Evolutionary conservation across 805 yeast species (phyloP).

Genomic region (Saturnispora dispora): DNA sequence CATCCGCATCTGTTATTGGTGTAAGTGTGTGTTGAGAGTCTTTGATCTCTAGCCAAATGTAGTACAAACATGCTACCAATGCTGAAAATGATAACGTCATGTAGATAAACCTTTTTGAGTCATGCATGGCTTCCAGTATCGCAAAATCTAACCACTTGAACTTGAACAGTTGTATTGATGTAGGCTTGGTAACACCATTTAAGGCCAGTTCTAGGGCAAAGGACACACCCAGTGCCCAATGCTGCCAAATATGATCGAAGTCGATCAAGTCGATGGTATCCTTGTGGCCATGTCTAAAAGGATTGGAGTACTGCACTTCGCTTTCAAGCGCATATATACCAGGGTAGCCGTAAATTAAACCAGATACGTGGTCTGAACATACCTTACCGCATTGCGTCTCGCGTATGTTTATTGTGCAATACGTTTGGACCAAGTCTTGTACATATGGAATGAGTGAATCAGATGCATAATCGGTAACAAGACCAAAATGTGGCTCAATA

Average conservation of each 20-base stretch:
- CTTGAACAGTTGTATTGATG: not conserved
- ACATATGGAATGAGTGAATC: slow-evolving; percentile 48
- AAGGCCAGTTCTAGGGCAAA: slow-evolving; percentile 59
- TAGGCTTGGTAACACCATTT: slow-evolving; percentile 11
- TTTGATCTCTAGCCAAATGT: slow-evolving; percentile 1
- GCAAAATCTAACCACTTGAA: slow-evolving; percentile 15
- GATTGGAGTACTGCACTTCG: slow-evolving; percentile 52
- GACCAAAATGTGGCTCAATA: slow-evolving; percentile 63
- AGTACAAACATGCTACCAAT: slow-evolving; percentile 2
- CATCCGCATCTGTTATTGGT: not conserved
- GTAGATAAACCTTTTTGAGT: slow-evolving; percentile 12
- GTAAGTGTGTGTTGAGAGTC: not conserved
- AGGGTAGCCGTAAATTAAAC: slow-evolving; percentile 75
- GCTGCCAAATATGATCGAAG: slow-evolving; percentile 72
- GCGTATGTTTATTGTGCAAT: slow-evolving; percentile 58
- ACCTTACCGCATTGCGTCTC: slow-evolving; percentile 86
- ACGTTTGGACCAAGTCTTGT: slow-evolving; percentile 49
- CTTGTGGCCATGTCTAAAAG: slow-evolving; percentile 63
- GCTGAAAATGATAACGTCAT: slow-evolving; percentile 5
- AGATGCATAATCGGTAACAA: slow-evolving; percentile 64
- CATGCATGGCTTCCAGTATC: slow-evolving; percentile 12
- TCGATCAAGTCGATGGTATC: slow-evolving; percentile 80
- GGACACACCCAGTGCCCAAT: slow-evolving; percentile 67
- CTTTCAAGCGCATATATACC: slow-evolving; percentile 77
- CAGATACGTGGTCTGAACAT: slow-evolving; percentile 89